Base-by-base conservation (phyloP, 2,329 filamentous ascomycete species). In the Colletotrichum lentis region DNA sequence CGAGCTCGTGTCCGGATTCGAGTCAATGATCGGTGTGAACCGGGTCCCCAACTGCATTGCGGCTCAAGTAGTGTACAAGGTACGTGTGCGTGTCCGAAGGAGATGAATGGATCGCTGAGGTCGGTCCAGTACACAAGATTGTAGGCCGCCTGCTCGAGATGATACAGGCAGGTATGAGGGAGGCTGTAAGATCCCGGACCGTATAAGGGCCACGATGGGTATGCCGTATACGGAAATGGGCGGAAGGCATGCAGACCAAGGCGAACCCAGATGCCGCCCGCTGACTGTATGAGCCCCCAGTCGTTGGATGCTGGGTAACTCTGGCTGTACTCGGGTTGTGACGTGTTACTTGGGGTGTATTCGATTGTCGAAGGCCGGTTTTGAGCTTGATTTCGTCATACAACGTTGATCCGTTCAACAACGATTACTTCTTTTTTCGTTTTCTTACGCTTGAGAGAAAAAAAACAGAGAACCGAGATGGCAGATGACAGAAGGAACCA, bases 381-480 rank as follows among this genome's bases (percentile, higher is more conserved):
- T 37, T 11, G 31, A 10, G 16, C 5, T 27, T 35, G 24, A 16
- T 47, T n/a, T 46, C 22, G 6, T 3, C 8, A 22, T 16, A 14
- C 6, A 8, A 12, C 5, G 18, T 39, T 27, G 55, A 39, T 20
- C 41, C 16, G 62, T 37, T 52, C 3, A 39, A 27, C 20, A 10
- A 27, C 6, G 7, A 5, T 1, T 3, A 10, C 8, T n/a, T 60
- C n/a, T 57, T 46, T 37, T 47, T 37, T 61, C 55, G 56, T 35
- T 46, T 61, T 57, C 56, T 53, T 66, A 43, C 47, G 41, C 44
- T 54, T 2, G 10, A 39, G 16, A 37, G 16, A 11, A 27, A 6
- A 1, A 18, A 10, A 10, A n/a, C 14, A 5, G 31, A 14, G 12
- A 10, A 4, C 6, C 1, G 0, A 56, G 11, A 35, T 2, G 49